phyloP scores from a whole-genome alignment of 352 stramenopile species.

The Phytophthora crassamura region DNA sequence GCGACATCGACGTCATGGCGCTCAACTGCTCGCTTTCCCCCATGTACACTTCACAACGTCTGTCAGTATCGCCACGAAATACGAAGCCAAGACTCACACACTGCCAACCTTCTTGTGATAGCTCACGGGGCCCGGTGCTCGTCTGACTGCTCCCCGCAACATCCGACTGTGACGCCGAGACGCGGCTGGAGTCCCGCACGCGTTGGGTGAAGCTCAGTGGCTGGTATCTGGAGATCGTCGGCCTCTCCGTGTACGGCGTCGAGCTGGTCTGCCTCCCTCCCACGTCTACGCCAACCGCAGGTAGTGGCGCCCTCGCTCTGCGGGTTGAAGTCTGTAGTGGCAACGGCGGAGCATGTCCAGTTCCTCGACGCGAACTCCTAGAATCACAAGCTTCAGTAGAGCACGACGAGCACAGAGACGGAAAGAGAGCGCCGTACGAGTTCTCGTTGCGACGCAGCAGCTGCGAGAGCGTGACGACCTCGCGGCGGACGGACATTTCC shows the following conservation, averaged over 20 bases:
- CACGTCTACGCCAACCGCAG: neutral
- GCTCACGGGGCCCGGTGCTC: slow-evolving; percentile 1
- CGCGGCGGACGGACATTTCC: slow-evolving; percentile 65
- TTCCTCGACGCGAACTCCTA: slow-evolving; percentile 22
- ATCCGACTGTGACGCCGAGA: slow-evolving; percentile 27
- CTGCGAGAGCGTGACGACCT: slow-evolving; percentile 79
- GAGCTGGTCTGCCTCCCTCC: slow-evolving; percentile 2
- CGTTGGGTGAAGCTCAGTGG: slow-evolving; percentile 27
- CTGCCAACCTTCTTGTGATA: slow-evolving; percentile 48
- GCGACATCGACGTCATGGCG: slow-evolving; percentile 49
- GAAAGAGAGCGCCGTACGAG: slow-evolving; percentile 25
- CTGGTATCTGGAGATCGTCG: slow-evolving; percentile 9
- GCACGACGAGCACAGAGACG: slow-evolving; percentile 1
- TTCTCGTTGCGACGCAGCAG: slow-evolving; percentile 61
- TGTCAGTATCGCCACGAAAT: no score
- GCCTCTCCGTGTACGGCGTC: slow-evolving; percentile 1
- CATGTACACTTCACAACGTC: slow-evolving; percentile 20
- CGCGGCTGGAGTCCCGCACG: slow-evolving; percentile 14
- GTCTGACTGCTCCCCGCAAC: slow-evolving; percentile 17
- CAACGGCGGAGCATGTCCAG: slow-evolving; percentile 21
- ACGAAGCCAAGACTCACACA: neutral
- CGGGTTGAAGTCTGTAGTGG: slow-evolving; percentile 32
- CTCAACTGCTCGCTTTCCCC: slow-evolving; percentile 40
- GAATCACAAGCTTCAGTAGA: neutral
- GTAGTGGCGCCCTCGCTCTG: slow-evolving; percentile 6